Evolutionary conservation across 768 basidiomycete species (phyloP), one percentile per base, ranked within the genome.

Genomic region (Macrocybe gigantea): DNA sequence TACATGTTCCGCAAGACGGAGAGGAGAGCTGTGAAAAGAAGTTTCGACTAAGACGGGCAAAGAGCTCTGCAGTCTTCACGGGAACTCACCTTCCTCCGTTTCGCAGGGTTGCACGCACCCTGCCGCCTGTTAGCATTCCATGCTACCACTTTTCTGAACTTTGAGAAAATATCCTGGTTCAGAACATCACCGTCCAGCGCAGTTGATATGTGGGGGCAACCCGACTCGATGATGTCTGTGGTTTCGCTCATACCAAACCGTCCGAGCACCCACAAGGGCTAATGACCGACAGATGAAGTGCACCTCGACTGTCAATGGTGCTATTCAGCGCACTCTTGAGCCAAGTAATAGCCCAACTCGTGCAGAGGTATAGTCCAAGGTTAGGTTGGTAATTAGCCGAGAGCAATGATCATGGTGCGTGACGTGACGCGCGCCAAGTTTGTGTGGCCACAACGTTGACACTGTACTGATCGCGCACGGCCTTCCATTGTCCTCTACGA

Each of bases 1-100:
- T 64, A 57, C 89, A 92, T 9, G 69, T 73, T 7, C 74, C 77
- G 58, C 89, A 91, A 3, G 73, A 64, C 8, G 89, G 88, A 12
- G 73, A 68, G 4, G 83, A 63, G 33, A 77, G 60, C 82, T 84
- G 38, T 22, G 4, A 22, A 22, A 22, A 22, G 22, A 22, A 22
- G 22, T 22, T 22, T 22, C 22, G 22, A 1, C 31, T 33, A 37
- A 33, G 35, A 15, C 38, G 47, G 46, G 32, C 51, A 13, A 5
- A 37, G 29, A 12, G 32, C 37, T 12, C 11, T 10, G 11, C 34
- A 41, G n/a, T 30, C 11, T n/a, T n/a, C n/a, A 36, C 22, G 13
- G 7, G 22, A 38, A 57, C 76, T 37, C 37, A 85, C 87, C 74
- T 82, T 86, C 54, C 83, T 68, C 37, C 84, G 75, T 59, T 88